Evolutionary conservation across 1,284 basidiomycete genomes (phyloP), one percentile per base, ranked within the genome.

Genomic region (Ceratobasidium sp.): DNA sequence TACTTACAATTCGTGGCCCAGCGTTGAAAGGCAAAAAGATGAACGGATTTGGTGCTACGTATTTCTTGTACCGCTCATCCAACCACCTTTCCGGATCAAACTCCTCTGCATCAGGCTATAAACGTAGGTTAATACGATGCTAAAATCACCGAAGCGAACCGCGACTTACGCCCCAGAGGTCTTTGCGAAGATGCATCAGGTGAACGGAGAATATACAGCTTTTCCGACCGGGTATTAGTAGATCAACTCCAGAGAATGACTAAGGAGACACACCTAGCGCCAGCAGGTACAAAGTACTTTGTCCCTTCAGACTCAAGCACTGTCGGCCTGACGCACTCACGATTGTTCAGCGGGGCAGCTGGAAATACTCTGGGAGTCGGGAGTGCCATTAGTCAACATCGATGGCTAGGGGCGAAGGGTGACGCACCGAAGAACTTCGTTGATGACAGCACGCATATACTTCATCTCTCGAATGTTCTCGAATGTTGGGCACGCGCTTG

Each of bases 71-170:
- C 42, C 90, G 84, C 15, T 87, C 85, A 82, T 91, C 90, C 50
- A 91, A 80, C 85, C 90, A 91, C 3, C 91, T 85, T 79, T 91
- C 88, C 0, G 91, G 91, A 79, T 91, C 90, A 80, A 91, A 92
- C 74, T 86, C 81, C 20, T 86, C 82, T 0, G 88, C 88, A 77
- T 79, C 56, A 76, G 73, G 62, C 61, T 75, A 38, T 9, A 54
- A 33, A 23, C 46, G 46, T 12, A 5, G 42, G n/a, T 46, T 38
- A 3, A 10, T 15, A 2, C 13, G 52, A 13, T 40, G n/a, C 10
- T 6, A 57, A 15, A n/a, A 26, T 0, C 13, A 48, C 48, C 38
- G 42, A 28, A 46, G 26, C 33, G 20, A 2, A 61, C 17, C 17
- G 59, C 23, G 20, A 48, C 70, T 62, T 48, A 64, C 70, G 1